Evolutionary conservation across 2,329 filamentous ascomycete genomes (phyloP), one percentile per base, ranked within the genome.

Genomic region (Dothistroma septosporum): DNA sequence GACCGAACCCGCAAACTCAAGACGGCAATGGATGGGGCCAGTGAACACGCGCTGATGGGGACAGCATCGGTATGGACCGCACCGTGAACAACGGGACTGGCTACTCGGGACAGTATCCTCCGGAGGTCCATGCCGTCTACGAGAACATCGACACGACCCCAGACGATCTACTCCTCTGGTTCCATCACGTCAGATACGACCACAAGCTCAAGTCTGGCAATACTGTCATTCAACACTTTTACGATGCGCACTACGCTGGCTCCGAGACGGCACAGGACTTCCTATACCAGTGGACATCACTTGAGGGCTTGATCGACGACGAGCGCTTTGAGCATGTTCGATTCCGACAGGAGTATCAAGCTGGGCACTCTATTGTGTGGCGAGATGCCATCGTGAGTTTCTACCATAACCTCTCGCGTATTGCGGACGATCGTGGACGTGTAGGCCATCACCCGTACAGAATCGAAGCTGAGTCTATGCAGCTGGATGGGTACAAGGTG

Each of bases 111-210:
- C 86, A 89, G 67, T 91, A 90, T 68, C 86, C 87, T 0, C 66
- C 79, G 0, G 83, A 87, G 61, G 72, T 90, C 0, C 83, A 84
- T 0, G 71, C 76, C 2, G 72, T 76, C 67, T 90, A 82, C 69
- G 87, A 90, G 66, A 74, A 81, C 48, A 76, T 85, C 19, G 79
- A 82, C 14, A 86, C 83, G 0, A 90, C 87, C 0, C 87, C 87
- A 0, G 87, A 90, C 62, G 78, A 90, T 22, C 76, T 90, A 0
- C 73, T 90, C 2, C 77, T 90, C 1, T 91, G 87, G 87, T 90
- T 90, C 75, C 88, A 90, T 71, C 88, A 91, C 68, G 85, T 90
- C 0, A 81, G 82, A 3, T 91, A 88, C 70, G 88, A 84, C 0
- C 83, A 88, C 44, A 73, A 71, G 7, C 79, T 90, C 1, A 78